These are phyloP conservation scores for Irpex rosettiformis DNA, from an alignment of 1,284 basidiomycete species.

Conservation along the genomic window DNA sequence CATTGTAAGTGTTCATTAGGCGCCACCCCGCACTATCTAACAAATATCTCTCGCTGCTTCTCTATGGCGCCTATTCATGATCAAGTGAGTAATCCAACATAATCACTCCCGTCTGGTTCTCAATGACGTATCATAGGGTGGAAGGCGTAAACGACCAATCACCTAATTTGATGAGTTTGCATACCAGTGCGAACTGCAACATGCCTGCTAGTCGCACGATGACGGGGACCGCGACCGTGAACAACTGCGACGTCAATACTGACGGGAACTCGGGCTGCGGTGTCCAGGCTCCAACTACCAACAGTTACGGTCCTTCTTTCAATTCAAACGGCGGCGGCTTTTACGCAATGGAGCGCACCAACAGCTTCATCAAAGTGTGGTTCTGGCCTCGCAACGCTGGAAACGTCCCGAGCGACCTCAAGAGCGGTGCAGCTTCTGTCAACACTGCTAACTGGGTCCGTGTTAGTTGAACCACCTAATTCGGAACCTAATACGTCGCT, in stretches of 20 bases:
- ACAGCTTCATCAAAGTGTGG: conserved; percentile 38
- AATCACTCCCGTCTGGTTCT: background rate
- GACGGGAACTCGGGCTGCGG: conserved; percentile 61
- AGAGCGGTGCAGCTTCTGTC: conserved; percentile 32
- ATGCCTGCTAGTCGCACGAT: conserved; percentile 8
- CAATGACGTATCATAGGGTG: conserved; percentile 20
- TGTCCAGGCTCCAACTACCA: conserved; percentile 38
- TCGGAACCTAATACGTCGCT: background rate
- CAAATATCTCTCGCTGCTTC: background rate
- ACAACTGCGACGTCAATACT: conserved; percentile 47
- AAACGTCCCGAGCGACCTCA: conserved; percentile 36
- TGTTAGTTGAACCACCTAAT: conserved; percentile 2
- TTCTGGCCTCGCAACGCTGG: conserved; percentile 39
- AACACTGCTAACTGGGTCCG: conserved; percentile 43
- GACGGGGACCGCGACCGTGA: conserved; percentile 24
- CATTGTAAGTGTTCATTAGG: conserved; percentile 26
- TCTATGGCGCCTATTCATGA: background rate
- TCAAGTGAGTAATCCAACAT: background rate
- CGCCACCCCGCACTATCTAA: background rate
- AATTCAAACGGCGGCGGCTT: conserved; percentile 55
- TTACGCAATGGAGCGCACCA: conserved; percentile 43
- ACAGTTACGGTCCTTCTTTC: conserved; percentile 51
- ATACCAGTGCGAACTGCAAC: conserved; percentile 41
- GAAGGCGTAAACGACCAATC: conserved; percentile 46
- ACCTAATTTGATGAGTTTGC: conserved; percentile 47